A percentile compares a stretch with the other conserved stretches of the same genome.
phyloP scores from a whole-genome alignment of 441 rosid species.

The Gossypium armourianum region DNA sequence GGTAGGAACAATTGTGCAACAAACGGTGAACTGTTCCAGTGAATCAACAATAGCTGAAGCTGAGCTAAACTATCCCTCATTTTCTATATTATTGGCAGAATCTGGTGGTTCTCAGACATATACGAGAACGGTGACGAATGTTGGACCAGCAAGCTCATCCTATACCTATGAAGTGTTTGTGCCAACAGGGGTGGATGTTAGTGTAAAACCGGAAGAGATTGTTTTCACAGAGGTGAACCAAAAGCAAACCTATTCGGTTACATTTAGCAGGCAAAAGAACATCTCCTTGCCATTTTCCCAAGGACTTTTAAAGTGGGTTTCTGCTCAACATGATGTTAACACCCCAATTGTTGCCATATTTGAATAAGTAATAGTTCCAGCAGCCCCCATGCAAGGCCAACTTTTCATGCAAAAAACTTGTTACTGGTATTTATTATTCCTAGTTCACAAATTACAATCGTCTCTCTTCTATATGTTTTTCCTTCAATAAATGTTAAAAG shows the following conservation, averaged over 20 bases:
- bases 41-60: slow-evolving; percentile 29
- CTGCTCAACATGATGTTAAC: slow-evolving; percentile 11
- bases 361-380: not conserved
- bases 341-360: slow-evolving; percentile 13
- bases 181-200: slow-evolving; percentile 30
- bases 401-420: not conserved
- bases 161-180: slow-evolving; percentile 18
- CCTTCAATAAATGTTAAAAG: not conserved
- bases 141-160: slow-evolving; percentile 25
- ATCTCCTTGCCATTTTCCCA: slow-evolving; percentile 9
- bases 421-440: not conserved
- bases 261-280: not conserved
- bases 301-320: slow-evolving; percentile 15
- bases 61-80: slow-evolving; percentile 48
- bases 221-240: slow-evolving; percentile 26
- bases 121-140: slow-evolving; percentile 42
- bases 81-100: slow-evolving; percentile 25
- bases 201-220: slow-evolving; percentile 24
- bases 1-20: slow-evolving; percentile 23
- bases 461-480: not conserved
- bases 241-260: slow-evolving; percentile 20
- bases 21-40: slow-evolving; percentile 24
- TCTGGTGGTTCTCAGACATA: slow-evolving; percentile 29
- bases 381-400: not conserved
- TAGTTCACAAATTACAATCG: not conserved